Conservation (phyloP, 495 filamentous ascomycete species). For the Entonaema liquescens region DNA sequence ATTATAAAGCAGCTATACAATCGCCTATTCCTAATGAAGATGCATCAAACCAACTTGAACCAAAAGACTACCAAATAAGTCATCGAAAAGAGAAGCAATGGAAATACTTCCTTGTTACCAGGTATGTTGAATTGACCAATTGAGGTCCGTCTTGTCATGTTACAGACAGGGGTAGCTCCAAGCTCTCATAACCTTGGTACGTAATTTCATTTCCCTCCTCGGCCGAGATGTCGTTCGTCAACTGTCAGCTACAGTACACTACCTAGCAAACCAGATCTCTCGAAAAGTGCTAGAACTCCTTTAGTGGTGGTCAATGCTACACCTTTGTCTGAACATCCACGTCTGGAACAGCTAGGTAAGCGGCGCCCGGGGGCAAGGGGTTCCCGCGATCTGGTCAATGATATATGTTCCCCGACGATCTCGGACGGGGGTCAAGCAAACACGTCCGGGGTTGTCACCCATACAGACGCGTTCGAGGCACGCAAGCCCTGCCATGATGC, state of each 20-base stretch:
- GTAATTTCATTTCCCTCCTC: slow-evolving; percentile 5
- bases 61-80: background rate
- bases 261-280: slow-evolving; percentile 2
- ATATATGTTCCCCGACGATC: slow-evolving; percentile 36
- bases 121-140: slow-evolving; percentile 16
- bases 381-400: slow-evolving; percentile 40
- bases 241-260: slow-evolving; percentile 3
- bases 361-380: slow-evolving; percentile 32
- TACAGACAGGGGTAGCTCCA: slow-evolving; percentile 27
- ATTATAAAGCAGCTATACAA: background rate
- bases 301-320: slow-evolving; percentile 24
- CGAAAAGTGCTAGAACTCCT: slow-evolving; percentile 17
- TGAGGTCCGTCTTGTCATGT: slow-evolving; percentile 3
- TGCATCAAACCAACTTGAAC: background rate
- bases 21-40: background rate
- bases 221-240: background rate
- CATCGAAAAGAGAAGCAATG: slow-evolving; percentile 8
- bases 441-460: slow-evolving; percentile 35
- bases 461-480: slow-evolving; percentile 33
- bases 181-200: slow-evolving; percentile 13
- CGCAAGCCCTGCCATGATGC: slow-evolving; percentile 37
- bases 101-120: slow-evolving; percentile 9
- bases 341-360: slow-evolving; percentile 21
- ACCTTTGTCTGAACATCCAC: slow-evolving; percentile 9
- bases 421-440: slow-evolving; percentile 36